phyloP scores from a whole-genome alignment of 495 filamentous ascomycete genomes.

The Daldinia caldariorum region DNA sequence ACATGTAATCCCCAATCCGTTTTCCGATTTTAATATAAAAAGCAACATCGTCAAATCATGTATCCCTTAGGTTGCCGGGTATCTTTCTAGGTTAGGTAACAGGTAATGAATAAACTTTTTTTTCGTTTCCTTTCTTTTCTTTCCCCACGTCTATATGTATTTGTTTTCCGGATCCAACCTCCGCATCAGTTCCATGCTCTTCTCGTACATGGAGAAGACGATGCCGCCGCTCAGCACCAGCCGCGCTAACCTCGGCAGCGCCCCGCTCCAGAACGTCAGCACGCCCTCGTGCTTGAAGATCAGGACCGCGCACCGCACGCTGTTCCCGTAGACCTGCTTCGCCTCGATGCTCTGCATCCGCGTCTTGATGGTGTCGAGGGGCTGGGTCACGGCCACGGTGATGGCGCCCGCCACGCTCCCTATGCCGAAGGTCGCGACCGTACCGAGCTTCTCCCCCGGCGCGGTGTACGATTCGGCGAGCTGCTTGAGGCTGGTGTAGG shows the following conservation, averaged over 20 bases:
- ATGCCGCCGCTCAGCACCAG: conserved; percentile 93
- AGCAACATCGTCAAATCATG: conserved; percentile 1
- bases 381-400: conserved; percentile 92
- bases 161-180: conserved; percentile 81
- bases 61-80: conserved; percentile 18
- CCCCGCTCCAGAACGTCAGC: conserved; percentile 92
- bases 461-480: conserved; percentile 90
- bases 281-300: conserved; percentile 92
- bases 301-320: conserved; percentile 80
- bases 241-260: conserved; percentile 82
- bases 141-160: conserved; percentile 69
- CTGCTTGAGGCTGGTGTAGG: conserved; percentile 90
- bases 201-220: conserved; percentile 99
- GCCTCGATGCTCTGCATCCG: conserved; percentile 98
- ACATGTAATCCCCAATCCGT: background rate
- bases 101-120: too few relatives aligned
- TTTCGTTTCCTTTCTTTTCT: background rate
- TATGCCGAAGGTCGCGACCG: conserved; percentile 88
- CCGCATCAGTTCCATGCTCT: conserved; percentile 90
- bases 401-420: conserved; percentile 90
- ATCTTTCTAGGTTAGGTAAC: conserved; percentile 26
- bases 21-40: conserved; percentile 4
- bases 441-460: conserved; percentile 93
- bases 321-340: conserved; percentile 83
- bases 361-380: conserved; percentile 95